Evolutionary conservation across 371 early-diverging fungal species (phyloP), one percentile per base, ranked within the genome.

Genomic region (Fennellomyces sp.): DNA sequence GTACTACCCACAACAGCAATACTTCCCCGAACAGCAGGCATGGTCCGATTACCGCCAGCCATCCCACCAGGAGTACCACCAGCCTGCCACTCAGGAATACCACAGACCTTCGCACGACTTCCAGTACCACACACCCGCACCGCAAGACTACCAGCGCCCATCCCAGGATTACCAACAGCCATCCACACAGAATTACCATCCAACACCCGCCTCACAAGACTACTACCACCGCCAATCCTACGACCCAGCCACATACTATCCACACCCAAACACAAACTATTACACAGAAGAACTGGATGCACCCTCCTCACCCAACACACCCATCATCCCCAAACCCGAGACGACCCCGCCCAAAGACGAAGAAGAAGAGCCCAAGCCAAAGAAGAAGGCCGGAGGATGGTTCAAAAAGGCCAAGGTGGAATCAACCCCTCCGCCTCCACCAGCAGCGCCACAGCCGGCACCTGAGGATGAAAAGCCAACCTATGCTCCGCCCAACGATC

Each of bases 401-500:
- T 58, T 58, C 26, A 58, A 41, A 42, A 56, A 50, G 38, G 49
- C 36, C 45, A 59, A 50, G 21, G 35, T 35, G 11, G 57, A 56
- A 47, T 39, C 42, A 15, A 56, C 48, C 23, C 47, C 29, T n/a
- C 17, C 56, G 13, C 47, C 47, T 28, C 47, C 15, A 33, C 29
- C 29, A 12, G 26, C 25, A 28, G 41, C 56, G 23, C 30, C 39
- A 29, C 48, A 33, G 0, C 50, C 39, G 2, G 63, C 68, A 13
- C 63, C 68, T 21, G 63, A 51, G 28, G 55, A 63, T 31, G 68
- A 68, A 39, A 63, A 63, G 10, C 55, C 58, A 17, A 17, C 62
- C 4, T 59, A 64, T 56, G 25, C 13, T 23, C 56, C 51, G 17
- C 47, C 47, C 45, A n/a, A 49, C 30, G 45, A 53, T 49, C 47